These are phyloP conservation scores for Dothidotthia symphoricarpi DNA, from an alignment of 2,329 filamentous ascomycete species.

Conservation along the genomic window DNA sequence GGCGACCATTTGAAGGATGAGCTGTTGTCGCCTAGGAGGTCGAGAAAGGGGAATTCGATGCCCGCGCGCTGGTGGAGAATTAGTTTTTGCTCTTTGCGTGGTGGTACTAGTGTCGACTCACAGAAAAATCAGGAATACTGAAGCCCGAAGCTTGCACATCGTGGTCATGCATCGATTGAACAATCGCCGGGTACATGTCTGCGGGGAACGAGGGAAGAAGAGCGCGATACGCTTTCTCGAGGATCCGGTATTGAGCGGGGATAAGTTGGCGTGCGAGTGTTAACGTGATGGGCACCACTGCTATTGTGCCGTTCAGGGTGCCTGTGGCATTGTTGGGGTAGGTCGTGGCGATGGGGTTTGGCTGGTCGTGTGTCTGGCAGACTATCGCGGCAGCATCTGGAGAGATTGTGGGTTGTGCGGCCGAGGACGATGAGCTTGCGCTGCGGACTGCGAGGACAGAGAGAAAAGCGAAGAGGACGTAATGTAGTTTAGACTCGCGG, in stretches of 20 bases:
- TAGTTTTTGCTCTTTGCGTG: constrained; percentile 8
- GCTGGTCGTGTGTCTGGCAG: constrained; percentile 33
- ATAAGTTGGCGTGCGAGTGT: constrained; percentile 49
- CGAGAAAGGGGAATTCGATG: constrained; percentile 58
- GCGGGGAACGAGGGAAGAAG: constrained; percentile 52
- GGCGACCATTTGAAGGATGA: constrained; percentile 55
- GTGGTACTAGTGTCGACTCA: constrained; percentile 31
- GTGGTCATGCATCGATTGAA: constrained; percentile 54
- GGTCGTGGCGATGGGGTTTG: constrained; percentile 51
- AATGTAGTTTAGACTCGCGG: constrained; percentile 24
- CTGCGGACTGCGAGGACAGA: constrained; percentile 28
- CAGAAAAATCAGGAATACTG: constrained; percentile 50
- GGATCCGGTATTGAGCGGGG: constrained; percentile 51
- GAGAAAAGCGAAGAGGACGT: constrained; percentile 29
- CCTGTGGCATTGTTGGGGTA: constrained; percentile 54
- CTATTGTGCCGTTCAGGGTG: constrained; percentile 55
- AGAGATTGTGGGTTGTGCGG: constrained; percentile 1
- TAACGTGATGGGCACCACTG: constrained; percentile 54
- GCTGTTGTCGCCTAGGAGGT: constrained; percentile 51
- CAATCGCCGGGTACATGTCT: constrained; percentile 55
- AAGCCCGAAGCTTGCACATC: constrained; percentile 50
- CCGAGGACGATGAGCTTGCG: constrained; percentile 15
- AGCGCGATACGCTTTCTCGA: constrained; percentile 50
- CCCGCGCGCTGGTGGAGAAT: constrained; percentile 46
- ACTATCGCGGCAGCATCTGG: background rate